Evolutionary conservation across 2,329 filamentous ascomycete genomes (phyloP).

Genomic region (Fusarium heterosporum): DNA sequence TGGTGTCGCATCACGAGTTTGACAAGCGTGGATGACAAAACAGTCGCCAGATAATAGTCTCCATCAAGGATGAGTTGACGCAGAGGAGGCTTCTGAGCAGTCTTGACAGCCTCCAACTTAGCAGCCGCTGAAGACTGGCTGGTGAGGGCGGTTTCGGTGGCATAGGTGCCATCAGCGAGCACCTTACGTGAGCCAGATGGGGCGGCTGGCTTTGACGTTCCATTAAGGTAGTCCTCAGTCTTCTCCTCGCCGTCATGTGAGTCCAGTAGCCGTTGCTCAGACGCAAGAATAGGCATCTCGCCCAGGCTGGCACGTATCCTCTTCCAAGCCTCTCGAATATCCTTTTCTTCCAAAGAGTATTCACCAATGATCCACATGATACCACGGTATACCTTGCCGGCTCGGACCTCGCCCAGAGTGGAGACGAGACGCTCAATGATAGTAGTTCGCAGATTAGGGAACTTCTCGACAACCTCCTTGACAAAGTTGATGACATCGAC

Average conservation of each 20-base stretch:
- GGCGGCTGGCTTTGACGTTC: conserved; percentile 78
- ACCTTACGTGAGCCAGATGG: conserved; percentile 91
- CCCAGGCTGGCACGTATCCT: conserved; percentile 92
- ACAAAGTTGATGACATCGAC: conserved; percentile 99
- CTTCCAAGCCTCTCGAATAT: conserved; percentile 97
- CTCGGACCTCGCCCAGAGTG: conserved; percentile 91
- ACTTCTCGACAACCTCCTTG: conserved; percentile 98
- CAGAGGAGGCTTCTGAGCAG: conserved; percentile 94
- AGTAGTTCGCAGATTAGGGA: conserved; percentile 86
- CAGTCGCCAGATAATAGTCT: conserved; percentile 95
- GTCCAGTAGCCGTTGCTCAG: conserved; percentile 91
- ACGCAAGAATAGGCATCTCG: conserved; percentile 96
- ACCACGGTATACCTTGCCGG: conserved; percentile 96
- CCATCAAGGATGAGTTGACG: conserved; percentile 95
- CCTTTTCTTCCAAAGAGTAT: conserved; percentile 92
- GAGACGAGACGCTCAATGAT: conserved; percentile 91
- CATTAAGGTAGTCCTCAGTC: conserved; percentile 77
- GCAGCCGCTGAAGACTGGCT: conserved; percentile 91
- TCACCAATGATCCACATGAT: conserved; percentile 98
- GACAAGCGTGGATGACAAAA: conserved; percentile 94
- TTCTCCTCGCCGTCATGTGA: conserved; percentile 80
- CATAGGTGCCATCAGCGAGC: conserved; percentile 95
- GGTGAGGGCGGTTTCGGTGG: conserved; percentile 94
- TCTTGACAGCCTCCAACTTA: conserved; percentile 94
- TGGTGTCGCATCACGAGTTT: conserved; percentile 98